These are phyloP conservation scores for Candida maris DNA, from an alignment of 805 yeast genomes.

Conservation along the genomic window DNA sequence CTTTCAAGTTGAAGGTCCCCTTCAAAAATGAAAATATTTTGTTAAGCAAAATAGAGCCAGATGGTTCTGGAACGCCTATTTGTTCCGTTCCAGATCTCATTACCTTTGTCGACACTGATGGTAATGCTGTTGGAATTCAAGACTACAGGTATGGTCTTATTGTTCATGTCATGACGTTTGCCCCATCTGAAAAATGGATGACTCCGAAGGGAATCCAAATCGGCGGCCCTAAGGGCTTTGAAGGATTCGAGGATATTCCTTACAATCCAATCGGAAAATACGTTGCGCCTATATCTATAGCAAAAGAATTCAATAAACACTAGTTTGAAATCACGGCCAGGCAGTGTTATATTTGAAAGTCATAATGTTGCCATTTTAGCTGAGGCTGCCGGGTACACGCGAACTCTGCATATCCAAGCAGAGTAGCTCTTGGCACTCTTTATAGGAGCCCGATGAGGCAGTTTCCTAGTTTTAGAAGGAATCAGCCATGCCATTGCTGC, in stretches of 20 bases:
- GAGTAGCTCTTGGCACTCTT: too few relatives aligned
- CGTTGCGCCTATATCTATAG: constrained; percentile 1
- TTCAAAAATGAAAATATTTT: constrained; percentile 44
- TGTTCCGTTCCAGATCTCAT: constrained; percentile 42
- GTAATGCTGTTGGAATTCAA: constrained; percentile 45
- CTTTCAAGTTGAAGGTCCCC: constrained; percentile 28
- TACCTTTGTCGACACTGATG: constrained; percentile 35
- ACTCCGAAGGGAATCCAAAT: constrained; percentile 34
- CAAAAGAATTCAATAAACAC: neutral
- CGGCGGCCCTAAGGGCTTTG: constrained; percentile 40
- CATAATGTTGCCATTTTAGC: too few relatives aligned
- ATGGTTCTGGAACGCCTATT: constrained; percentile 23
- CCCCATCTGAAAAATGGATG: constrained; percentile 35
- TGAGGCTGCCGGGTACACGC: too few relatives aligned
- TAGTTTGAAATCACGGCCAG: too few relatives aligned
- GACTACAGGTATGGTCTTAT: constrained; percentile 41
- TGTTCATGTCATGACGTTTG: constrained; percentile 37
- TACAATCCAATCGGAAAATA: constrained; percentile 37
- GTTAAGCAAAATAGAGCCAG: constrained; percentile 24
- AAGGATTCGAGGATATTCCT: constrained; percentile 32
- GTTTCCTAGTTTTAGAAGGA: too few relatives aligned
- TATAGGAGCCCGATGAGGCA: too few relatives aligned
- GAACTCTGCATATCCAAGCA: too few relatives aligned
- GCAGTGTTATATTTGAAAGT: too few relatives aligned
- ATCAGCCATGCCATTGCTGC: too few relatives aligned